Evolutionary conservation across 306 rosid genomes (phyloP), one percentile per base, ranked within the genome.

Genomic region (Astragalus glycyphyllos): DNA sequence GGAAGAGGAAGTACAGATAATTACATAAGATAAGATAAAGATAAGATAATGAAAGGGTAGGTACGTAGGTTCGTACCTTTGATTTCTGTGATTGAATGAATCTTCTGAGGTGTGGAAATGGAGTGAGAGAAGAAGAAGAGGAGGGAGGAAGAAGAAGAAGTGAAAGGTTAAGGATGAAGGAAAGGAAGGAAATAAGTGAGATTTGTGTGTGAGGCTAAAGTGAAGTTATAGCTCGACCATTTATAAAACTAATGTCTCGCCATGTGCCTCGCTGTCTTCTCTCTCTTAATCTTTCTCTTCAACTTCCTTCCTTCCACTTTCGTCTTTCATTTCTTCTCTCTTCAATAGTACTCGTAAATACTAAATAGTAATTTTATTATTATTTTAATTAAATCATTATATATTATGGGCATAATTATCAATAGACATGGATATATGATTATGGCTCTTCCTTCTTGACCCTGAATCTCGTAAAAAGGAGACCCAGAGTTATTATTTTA

Each of bases 211-310:
- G 60, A 58, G 66, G 65, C 50, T 34, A 8, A 60, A 71, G 34
- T 35, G 29, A 58, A 58, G 6, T 50, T 2, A 9, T 3, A 14
- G 79, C 5, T 34, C 7, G 55, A 16, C 51, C 69, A 74, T 78
- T 73, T 81, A 82, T 79, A 82, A 42, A 70, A 65, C 82, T 50
- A 58, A 47, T 58, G 34, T 35, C 40, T 29, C 66, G 76, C 78
- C 76, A 50, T 35, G 17, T 59, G 73, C 86, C 31, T 56, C 45
- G 77, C 57, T 56, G 53, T 70, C 77, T 56, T 15, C 63, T 42
- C 69, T 49, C 73, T 70, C 77, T 26, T 56, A 12, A 58, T 42
- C 72, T 56, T 77, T 56, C 29, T 26, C 10, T 68, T 59, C 69
- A 42, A 44, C 65, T 77, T 73, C 60, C 62, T 31, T 54, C 71